Evolutionary conservation across 2,329 filamentous ascomycete genomes (phyloP), one percentile per base, ranked within the genome.

Genomic region (Fusarium succisae): DNA sequence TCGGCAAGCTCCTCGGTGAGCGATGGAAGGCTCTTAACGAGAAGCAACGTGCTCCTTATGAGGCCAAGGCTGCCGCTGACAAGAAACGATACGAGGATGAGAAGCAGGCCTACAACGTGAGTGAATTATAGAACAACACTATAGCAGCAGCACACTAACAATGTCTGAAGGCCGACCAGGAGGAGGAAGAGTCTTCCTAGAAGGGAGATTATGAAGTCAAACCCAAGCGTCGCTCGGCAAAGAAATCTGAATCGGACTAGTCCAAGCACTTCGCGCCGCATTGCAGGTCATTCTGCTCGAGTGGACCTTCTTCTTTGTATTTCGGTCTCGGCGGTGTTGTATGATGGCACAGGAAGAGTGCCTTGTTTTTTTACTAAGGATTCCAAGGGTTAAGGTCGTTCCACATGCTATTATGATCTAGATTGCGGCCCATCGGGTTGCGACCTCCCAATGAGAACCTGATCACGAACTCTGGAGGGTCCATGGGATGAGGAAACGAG

Each of bases 41-140:
- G 79, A 94, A 96, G 89, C 94, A 98, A 85, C 95, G 96, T 80
- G 87, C 89, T 74, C 96, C 96, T 17, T 99, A 98, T 81, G 96
- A 98, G 87, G 93, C 94, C 83, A 98, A 98, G 92, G 96, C 96
- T 82, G 94, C 93, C 59, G 89, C 92, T 75, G 96, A 99, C 87
- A 99, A 98, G 94, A 98, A 98, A 92, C 93, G 96, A 73, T 99
- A 98, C 83, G 96, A 98, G 85, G 94, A 98, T 79, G 95, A 98
- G 91, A 99, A 99, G 91, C 92, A 93, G 77, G 93, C 91, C 76
- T 99, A 97, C 89, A 92, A 94, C 81, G 94, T 97, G 88, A 88
- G 92, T 48, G 61, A 39, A 56, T 43, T 39, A 68, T 67, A 68
- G 72, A 60, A 20, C 66, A 74, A 13, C 22, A 22, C 20, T 18